phyloP scores from a whole-genome alignment of 225 moss, liverwort and hornwort species.

The Bryum argenteum region DNA sequence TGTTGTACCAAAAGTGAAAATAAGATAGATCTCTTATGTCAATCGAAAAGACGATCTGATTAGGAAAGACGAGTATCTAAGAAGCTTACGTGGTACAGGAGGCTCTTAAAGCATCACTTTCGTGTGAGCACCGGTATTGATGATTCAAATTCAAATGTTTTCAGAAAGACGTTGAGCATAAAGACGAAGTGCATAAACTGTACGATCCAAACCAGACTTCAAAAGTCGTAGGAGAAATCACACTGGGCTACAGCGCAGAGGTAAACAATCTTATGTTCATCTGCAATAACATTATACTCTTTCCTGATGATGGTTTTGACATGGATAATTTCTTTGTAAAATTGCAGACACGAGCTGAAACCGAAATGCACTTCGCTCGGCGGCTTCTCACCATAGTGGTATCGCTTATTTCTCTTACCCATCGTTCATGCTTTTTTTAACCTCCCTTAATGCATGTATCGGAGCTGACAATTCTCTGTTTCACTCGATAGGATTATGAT shows the following conservation, averaged over 20 bases:
- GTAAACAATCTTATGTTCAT: constrained; percentile 32
- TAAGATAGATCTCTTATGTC: too few species aligned
- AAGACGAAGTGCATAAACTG: constrained; percentile 58
- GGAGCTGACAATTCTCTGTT: constrained; percentile 10
- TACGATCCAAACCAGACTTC: constrained; percentile 68
- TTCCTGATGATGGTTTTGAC: constrained; percentile 12
- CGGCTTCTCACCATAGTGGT: constrained; percentile 92
- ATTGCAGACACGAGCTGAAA: constrained; percentile 72
- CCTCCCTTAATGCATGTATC: neutral
- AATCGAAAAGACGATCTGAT: too few species aligned
- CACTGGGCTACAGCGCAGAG: constrained; percentile 75
- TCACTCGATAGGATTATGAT: constrained; percentile 75
- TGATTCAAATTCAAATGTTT: neutral
- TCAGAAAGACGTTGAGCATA: constrained; percentile 39
- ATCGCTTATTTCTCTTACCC: constrained; percentile 26
- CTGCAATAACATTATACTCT: neutral
- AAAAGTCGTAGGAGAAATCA: constrained; percentile 78
- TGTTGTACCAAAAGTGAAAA: neutral
- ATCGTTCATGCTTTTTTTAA: neutral
- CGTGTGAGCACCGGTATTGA: constrained; percentile 15
- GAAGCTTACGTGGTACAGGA: too few species aligned
- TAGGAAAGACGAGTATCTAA: too few species aligned
- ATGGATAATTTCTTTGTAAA: constrained; percentile 20
- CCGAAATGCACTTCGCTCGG: constrained; percentile 84
- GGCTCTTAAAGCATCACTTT: too few species aligned